Evolutionary conservation across 805 yeast genomes (phyloP).

Genomic region (Yamadazyma kitorensis): DNA sequence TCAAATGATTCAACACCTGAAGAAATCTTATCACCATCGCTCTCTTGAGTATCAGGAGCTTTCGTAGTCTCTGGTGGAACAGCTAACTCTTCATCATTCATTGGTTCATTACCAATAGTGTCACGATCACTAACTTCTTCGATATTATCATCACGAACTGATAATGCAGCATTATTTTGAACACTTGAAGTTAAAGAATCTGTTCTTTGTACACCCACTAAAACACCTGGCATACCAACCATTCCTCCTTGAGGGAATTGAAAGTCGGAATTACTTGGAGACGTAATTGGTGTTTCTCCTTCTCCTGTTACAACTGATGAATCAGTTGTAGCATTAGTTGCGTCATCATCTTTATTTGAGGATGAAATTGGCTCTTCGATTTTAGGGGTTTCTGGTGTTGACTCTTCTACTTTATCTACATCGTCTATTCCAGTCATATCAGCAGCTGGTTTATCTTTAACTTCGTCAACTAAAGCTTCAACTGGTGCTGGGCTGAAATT

Average conservation of each 20-base stretch:
- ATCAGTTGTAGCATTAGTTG: slow-evolving; percentile 29
- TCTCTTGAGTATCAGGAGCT: slow-evolving; percentile 17
- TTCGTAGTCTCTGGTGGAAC: slow-evolving; percentile 21
- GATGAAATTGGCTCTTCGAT: background rate
- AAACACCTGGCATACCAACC: slow-evolving; percentile 42
- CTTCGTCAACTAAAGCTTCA: slow-evolving; percentile 24
- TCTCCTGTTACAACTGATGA: slow-evolving; percentile 34
- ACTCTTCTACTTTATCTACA: slow-evolving; percentile 9
- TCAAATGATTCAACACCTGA: slow-evolving; percentile 54
- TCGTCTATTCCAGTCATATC: slow-evolving; percentile 28
- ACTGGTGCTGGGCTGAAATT: slow-evolving; percentile 6
- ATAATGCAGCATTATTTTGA: slow-evolving; percentile 86
- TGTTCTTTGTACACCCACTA: slow-evolving; percentile 55
- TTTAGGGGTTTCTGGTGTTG: background rate
- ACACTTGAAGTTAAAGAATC: slow-evolving; percentile 87
- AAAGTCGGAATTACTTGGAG: slow-evolving; percentile 49
- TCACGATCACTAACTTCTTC: slow-evolving; percentile 44
- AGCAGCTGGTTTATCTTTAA: slow-evolving; percentile 22
- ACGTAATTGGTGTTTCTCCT: slow-evolving; percentile 46
- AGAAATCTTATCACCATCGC: slow-evolving; percentile 39
- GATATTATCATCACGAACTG: slow-evolving; percentile 73
- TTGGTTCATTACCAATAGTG: slow-evolving; percentile 29
- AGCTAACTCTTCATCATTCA: slow-evolving; percentile 2
- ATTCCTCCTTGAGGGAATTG: slow-evolving; percentile 42
- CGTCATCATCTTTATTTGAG: slow-evolving; percentile 7